phyloP scores from a whole-genome alignment of 2,329 filamentous ascomycete genomes.

The Cladosporium velox region DNA sequence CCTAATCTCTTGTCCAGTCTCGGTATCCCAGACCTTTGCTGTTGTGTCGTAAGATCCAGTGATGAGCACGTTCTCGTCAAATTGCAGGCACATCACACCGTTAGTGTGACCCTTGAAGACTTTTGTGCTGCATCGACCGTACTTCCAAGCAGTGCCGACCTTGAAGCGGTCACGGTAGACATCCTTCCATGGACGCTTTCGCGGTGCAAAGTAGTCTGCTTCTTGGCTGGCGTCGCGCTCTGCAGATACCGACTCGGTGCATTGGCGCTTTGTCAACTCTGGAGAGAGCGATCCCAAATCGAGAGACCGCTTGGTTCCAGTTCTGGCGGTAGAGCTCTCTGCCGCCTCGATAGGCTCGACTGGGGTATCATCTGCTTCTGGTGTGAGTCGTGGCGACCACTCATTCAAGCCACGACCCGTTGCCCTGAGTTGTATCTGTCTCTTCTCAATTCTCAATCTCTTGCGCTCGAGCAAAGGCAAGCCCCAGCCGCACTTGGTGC shows the following conservation, averaged over 20 bases:
- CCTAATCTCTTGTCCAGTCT: constrained; percentile 82
- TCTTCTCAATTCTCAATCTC: constrained; percentile 80
- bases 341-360: constrained; percentile 4
- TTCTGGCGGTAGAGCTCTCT: constrained; percentile 1
- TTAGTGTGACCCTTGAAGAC: constrained; percentile 86
- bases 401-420: constrained; percentile 59
- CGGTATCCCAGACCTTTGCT: constrained; percentile 94
- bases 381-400: constrained; percentile 54
- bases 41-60: constrained; percentile 95
- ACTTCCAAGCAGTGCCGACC: constrained; percentile 96
- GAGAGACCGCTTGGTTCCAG: constrained; percentile 17
- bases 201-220: constrained; percentile 50
- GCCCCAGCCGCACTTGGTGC: constrained; percentile 94
- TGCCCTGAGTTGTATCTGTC: constrained; percentile 74
- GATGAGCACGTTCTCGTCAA: constrained; percentile 87
- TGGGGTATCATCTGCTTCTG: constrained; percentile 25
- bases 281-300: constrained; percentile 28
- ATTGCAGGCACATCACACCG: constrained; percentile 76
- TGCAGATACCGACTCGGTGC: constrained; percentile 26
- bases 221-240: constrained; percentile 18
- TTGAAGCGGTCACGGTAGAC: constrained; percentile 95
- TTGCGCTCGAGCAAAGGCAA: constrained; percentile 87
- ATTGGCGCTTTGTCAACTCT: constrained; percentile 33
- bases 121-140: constrained; percentile 82
- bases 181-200: constrained; percentile 82